These are phyloP conservation scores for Yarrowia divulgata DNA, from an alignment of 805 yeast species.

Conservation along the genomic window DNA sequence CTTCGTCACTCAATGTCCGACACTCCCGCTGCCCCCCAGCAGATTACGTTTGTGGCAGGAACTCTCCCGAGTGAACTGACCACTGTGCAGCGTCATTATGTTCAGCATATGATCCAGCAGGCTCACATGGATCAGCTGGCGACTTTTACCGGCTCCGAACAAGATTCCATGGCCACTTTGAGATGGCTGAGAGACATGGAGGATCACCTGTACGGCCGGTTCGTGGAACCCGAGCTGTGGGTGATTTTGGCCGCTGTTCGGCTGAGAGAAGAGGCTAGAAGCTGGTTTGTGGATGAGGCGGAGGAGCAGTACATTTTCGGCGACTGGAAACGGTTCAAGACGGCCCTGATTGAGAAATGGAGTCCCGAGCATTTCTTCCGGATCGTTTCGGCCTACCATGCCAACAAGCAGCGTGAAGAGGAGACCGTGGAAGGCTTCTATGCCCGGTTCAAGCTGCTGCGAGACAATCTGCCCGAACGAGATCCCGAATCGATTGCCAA, in stretches of 20 bases:
- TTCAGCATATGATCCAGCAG: background rate
- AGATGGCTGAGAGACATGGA: background rate
- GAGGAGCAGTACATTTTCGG: background rate
- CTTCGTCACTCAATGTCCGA: background rate
- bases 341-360: background rate
- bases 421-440: background rate
- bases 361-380: background rate
- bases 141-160: background rate
- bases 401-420: background rate
- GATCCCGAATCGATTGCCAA: background rate
- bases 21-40: background rate
- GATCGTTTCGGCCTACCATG: background rate
- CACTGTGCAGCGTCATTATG: background rate
- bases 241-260: background rate
- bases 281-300: background rate
- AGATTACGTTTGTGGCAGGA: background rate
- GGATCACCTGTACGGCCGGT: background rate
- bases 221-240: conserved; percentile 1
- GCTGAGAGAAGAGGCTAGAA: background rate
- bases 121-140: background rate
- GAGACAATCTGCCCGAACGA: background rate
- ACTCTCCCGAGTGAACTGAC: background rate
- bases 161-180: background rate
- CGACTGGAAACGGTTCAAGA: background rate
- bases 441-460: background rate